Percentiles rank a stretch among this genome's conserved stretches.
These are phyloP conservation scores for Lolium perenne DNA, from an alignment of 176 grass and related monocot species.

Conservation along the genomic window DNA sequence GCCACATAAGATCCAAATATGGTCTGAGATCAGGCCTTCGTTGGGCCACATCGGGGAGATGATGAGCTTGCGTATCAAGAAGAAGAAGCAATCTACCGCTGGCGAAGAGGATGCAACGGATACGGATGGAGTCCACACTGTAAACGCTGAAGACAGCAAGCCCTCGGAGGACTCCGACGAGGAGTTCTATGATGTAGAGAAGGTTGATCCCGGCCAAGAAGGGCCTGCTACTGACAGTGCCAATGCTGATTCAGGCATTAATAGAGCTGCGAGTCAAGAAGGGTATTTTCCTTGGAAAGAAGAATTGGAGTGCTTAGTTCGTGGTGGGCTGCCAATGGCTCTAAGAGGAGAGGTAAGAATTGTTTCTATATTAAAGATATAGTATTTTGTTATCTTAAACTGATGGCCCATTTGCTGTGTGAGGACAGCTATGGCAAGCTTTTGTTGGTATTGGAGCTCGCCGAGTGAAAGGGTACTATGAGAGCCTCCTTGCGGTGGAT, in stretches of 20 bases:
- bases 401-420: conserved; percentile 14
- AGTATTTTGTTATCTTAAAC: conserved; percentile 18
- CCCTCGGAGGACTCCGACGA: conserved; percentile 79
- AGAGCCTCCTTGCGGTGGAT: conserved; percentile 63
- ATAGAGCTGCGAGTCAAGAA: conserved; percentile 45
- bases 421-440: conserved; percentile 92
- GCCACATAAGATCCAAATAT: conserved; percentile 72
- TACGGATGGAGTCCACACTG: conserved; percentile 28
- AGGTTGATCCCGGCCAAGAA: conserved; percentile 76
- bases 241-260: conserved; percentile 52
- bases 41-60: conserved; percentile 76
- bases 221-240: conserved; percentile 55
- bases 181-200: conserved; percentile 96
- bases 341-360: conserved; percentile 88
- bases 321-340: conserved; percentile 91
- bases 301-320: conserved; percentile 85
- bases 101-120: conserved; percentile 22
- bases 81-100: conserved; percentile 52
- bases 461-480: conserved; percentile 85
- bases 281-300: conserved; percentile 78
- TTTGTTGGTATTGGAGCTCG: conserved; percentile 94
- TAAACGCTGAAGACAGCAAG: conserved; percentile 62
- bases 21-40: conserved; percentile 83
- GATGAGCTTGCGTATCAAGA: conserved; percentile 80
- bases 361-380: background rate